Conservation (phyloP, 176 grass and related monocot genomes). For the Tuctoria greenei region DNA sequence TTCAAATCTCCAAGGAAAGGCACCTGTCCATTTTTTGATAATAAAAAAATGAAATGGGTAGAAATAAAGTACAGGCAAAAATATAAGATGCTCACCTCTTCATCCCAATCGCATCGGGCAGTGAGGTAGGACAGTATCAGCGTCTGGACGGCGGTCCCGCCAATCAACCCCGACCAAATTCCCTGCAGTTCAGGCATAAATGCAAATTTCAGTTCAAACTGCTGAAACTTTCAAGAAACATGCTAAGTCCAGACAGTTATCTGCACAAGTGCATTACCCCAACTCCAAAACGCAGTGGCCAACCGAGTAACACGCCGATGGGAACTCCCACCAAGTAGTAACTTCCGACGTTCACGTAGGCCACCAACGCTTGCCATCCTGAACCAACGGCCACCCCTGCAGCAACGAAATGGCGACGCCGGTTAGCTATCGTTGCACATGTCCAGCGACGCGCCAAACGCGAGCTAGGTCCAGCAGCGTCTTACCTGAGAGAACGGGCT, state of each 20-base stretch:
- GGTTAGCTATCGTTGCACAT: too few species aligned
- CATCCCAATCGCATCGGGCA: constrained; percentile 53
- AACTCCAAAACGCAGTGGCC: constrained; percentile 43
- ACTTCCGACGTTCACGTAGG: constrained; percentile 60
- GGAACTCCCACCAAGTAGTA: constrained; percentile 71
- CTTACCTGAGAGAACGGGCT: constrained; percentile 57
- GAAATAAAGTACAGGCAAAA: not conserved
- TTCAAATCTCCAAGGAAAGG: not conserved
- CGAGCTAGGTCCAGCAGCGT: too few species aligned
- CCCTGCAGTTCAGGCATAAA: constrained; percentile 42
- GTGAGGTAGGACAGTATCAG: constrained; percentile 45
- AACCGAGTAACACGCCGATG: constrained; percentile 44
- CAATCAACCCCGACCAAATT: constrained; percentile 66
- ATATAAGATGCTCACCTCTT: constrained; percentile 44
- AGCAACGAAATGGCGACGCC: not conserved
- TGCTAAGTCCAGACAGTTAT: not conserved
- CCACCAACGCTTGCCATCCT: constrained; percentile 57
- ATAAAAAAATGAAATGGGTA: not conserved
- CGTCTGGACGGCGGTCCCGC: constrained; percentile 53
- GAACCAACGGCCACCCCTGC: constrained; percentile 64
- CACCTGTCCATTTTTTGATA: not conserved
- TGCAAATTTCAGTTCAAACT: not conserved
- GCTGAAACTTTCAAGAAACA: not conserved
- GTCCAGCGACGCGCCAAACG: too few species aligned
- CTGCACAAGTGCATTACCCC: constrained; percentile 23